Evolutionary conservation across 805 yeast species (phyloP), one percentile per base, ranked within the genome.

Genomic region (Cyberlindnera amylophila): DNA sequence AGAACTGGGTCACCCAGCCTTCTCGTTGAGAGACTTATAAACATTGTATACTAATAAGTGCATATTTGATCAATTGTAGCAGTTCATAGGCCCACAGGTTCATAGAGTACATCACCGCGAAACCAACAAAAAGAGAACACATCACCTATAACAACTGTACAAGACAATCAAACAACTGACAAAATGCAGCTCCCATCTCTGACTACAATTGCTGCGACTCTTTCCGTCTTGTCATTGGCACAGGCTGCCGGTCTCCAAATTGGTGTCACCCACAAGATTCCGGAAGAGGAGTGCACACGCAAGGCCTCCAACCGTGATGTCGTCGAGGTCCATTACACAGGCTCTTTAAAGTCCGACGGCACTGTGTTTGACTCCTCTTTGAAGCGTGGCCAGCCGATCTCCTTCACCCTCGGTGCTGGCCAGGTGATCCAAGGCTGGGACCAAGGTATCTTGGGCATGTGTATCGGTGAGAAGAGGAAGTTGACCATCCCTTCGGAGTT

Each of bases 351-450:
- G 44, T 59, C 58, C 11, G 81, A 80, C 57, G 93, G 89, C 4
- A 68, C 77, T 6, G 79, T 72, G 5, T 90, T 89, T 58, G 97
- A 89, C 63, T 75, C 86, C 9, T 85, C 95, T 2, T 64, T 71
- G 43, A 58, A 61, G 17, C 75, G 95, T 57, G 79, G 77, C 12
- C 54, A 62, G 34, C 96, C 97, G 35, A 69, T 89, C 46, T 61
- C 71, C 32, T 89, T 89, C 64, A 64, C 64, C n/a, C 66, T 90
- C 41, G 97, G 96, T 32, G 62, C 64, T 19, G 90, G 95, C 5
- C 82, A 76, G 55, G 96, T 89, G 26, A 89, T 89, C 58, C 58
- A 71, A 46, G 96, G 97, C 45, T 89, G 96, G 96, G 97, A 89
- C 50, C 78, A 82, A 64, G 96, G 96, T 32, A 66, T 88, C 38